These are phyloP conservation scores for Sporobolus alterniflorus DNA, from an alignment of 202 grass and related monocot genomes.

Conservation along the genomic window DNA sequence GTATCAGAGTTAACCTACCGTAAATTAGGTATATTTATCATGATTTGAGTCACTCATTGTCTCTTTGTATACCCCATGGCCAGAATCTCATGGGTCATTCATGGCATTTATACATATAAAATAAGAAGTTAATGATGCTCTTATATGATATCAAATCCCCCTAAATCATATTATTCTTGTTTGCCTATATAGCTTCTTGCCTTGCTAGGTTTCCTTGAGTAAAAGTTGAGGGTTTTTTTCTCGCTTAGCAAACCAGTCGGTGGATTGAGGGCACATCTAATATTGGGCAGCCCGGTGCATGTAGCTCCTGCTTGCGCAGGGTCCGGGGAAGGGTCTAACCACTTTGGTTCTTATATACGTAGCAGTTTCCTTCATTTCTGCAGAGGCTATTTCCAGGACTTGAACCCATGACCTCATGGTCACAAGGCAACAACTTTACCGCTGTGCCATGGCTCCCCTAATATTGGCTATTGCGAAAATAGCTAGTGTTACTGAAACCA, in stretches of 20 bases:
- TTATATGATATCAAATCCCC: not conserved
- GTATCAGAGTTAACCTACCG: not conserved
- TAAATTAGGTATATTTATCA: conserved; percentile 9
- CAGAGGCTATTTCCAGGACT: too few relatives aligned
- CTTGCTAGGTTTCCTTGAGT: conserved; percentile 8
- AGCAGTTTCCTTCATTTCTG: too few relatives aligned
- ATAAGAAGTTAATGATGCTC: conserved; percentile 2
- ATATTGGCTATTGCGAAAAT: not conserved
- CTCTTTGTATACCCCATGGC: not conserved
- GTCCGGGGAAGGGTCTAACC: too few relatives aligned
- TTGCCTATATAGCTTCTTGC: not conserved
- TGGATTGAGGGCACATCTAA: conserved; percentile 20
- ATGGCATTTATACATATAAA: not conserved
- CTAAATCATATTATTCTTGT: conserved; percentile 1
- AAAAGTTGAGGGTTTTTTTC: not conserved
- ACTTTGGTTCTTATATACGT: too few relatives aligned
- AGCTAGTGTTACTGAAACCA: not conserved
- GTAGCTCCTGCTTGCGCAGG: too few relatives aligned
- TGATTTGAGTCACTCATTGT: not conserved
- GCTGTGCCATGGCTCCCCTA: too few relatives aligned
- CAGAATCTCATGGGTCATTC: conserved; percentile 18
- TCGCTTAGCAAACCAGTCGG: conserved; percentile 11
- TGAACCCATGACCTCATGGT: too few relatives aligned
- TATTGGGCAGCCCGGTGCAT: too few relatives aligned
- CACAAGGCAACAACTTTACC: too few relatives aligned